Percentiles rank a stretch among this genome's conserved stretches.
phyloP scores from a whole-genome alignment of 257 asterid species.

The Fraxinus americana region DNA sequence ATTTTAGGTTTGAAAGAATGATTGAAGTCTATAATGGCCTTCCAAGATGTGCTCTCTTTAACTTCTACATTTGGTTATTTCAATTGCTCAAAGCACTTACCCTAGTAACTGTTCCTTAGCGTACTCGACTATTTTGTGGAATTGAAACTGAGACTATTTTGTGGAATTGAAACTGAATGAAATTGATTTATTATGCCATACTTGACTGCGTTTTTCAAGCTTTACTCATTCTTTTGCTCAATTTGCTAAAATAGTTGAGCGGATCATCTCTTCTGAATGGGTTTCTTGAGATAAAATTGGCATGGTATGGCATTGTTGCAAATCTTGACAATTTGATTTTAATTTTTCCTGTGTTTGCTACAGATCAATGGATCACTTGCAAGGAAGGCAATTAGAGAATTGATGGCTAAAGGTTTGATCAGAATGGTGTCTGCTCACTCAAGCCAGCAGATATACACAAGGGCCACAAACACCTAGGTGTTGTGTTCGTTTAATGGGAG shows the following conservation, averaged over 20 bases:
- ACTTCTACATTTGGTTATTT: not conserved
- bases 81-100: not conserved
- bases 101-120: not conserved
- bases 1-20: not conserved
- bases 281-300: no score
- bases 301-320: not conserved
- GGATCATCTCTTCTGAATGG: no score
- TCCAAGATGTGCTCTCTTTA: not conserved
- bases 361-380: conserved; percentile 68
- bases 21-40: not conserved
- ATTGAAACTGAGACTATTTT: no score
- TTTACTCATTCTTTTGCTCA: no score
- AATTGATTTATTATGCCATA: no score
- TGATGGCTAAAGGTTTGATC: conserved; percentile 62
- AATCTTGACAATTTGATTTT: not conserved
- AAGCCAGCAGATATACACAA: conserved; percentile 69
- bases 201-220: no score
- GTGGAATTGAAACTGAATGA: no score
- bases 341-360: not conserved
- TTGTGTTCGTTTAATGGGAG: not conserved
- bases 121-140: no score
- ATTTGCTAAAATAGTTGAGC: no score
- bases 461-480: conserved; percentile 60
- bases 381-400: conserved; percentile 59
- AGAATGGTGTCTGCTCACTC: conserved; percentile 64